phyloP scores from a whole-genome alignment of 2,329 filamentous ascomycete species.

The Exophiala viscosa region DNA sequence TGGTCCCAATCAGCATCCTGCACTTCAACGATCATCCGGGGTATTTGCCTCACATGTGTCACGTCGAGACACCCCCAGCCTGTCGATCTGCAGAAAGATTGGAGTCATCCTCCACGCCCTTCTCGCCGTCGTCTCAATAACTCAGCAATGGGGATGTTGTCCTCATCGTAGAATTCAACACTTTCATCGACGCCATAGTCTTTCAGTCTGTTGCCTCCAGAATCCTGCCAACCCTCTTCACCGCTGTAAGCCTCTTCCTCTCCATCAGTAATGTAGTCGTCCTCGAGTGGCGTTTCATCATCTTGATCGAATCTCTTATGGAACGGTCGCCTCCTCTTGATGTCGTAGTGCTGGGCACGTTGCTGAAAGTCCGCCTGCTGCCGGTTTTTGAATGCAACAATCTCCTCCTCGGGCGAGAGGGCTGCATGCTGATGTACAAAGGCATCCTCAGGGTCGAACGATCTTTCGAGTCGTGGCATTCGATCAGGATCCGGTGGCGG shows the following conservation, averaged over 20 bases:
- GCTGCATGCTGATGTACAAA: conserved; percentile 29
- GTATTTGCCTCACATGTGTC: too few species aligned
- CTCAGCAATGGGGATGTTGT: conserved; percentile 57
- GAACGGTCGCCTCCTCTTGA: conserved; percentile 41
- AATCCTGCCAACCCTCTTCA: conserved; percentile 61
- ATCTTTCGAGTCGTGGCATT: conserved; percentile 38
- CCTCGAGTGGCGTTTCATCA: conserved; percentile 16
- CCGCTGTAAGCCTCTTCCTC: conserved; percentile 39
- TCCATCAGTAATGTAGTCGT: conserved; percentile 19
- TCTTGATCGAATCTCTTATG: conserved; percentile 36
- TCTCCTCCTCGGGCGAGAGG: conserved; percentile 39
- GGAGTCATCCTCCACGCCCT: not conserved
- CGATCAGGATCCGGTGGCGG: conserved; percentile 50
- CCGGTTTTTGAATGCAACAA: conserved; percentile 53
- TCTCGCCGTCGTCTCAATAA: conserved; percentile 44
- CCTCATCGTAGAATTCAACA: conserved; percentile 60
- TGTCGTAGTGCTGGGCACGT: conserved; percentile 34
- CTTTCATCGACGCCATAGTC: conserved; percentile 66
- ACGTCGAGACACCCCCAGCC: not conserved
- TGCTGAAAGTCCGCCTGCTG: conserved; percentile 51
- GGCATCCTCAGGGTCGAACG: conserved; percentile 17
- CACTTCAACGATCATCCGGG: too few species aligned
- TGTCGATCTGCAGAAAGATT: not conserved
- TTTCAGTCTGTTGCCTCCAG: conserved; percentile 58
- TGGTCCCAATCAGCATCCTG: too few species aligned